Conservation (phyloP, 495 filamentous ascomycete genomes). For the Sabuloglossum arenarium region DNA sequence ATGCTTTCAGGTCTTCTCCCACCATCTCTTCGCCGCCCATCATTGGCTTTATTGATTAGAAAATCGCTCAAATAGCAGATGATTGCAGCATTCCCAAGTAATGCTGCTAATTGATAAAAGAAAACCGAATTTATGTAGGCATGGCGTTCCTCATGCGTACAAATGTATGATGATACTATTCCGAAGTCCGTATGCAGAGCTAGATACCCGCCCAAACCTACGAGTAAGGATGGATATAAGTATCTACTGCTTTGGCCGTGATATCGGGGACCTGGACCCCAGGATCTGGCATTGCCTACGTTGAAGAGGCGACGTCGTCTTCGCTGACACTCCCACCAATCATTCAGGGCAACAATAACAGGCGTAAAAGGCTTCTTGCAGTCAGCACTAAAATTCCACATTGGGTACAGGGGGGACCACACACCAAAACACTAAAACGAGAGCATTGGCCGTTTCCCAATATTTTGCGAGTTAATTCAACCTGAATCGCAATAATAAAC, state of each 20-base stretch:
- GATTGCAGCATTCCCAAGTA: not conserved
- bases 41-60: not conserved
- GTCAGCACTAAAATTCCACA: not conserved
- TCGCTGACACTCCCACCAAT: not conserved
- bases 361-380: not conserved
- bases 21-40: not conserved
- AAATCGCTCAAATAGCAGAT: not conserved
- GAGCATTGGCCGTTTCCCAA: slow-evolving; percentile 22
- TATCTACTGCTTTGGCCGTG: not conserved
- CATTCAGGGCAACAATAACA: not conserved
- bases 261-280: not conserved
- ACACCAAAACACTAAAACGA: slow-evolving; percentile 21
- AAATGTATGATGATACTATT: slow-evolving; percentile 26
- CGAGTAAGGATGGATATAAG: slow-evolving; percentile 18
- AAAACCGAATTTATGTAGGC: not conserved
- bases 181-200: slow-evolving; percentile 12
- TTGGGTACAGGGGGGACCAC: not conserved
- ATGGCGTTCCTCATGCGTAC: slow-evolving; percentile 7
- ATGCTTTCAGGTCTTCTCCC: not conserved
- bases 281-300: not conserved
- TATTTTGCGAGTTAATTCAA: slow-evolving; percentile 20
- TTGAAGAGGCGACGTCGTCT: not conserved
- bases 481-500: slow-evolving; percentile 17
- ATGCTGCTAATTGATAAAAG: not conserved
- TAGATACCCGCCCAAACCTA: slow-evolving; percentile 14